Conservation (phyloP, 2,329 filamentous ascomycete genomes). For the Fusarium buxicola region DNA sequence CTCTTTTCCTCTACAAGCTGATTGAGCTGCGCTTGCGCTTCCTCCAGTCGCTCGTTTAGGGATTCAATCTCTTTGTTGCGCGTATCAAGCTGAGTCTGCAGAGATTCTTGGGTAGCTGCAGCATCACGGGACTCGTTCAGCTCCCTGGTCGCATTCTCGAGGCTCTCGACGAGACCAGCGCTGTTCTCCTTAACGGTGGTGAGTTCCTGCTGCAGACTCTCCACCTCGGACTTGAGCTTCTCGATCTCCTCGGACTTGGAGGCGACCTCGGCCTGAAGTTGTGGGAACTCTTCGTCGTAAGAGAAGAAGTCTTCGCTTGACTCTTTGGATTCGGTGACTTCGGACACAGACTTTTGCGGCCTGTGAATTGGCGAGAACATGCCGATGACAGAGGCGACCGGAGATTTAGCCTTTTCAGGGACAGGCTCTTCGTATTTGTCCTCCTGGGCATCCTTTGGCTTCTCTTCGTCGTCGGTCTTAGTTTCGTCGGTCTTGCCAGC, state of each 20-base stretch:
- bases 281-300: constrained; percentile 87
- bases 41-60: constrained; percentile 61
- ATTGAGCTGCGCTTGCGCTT: constrained; percentile 58
- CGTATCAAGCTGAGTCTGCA: constrained; percentile 63
- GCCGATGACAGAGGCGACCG: constrained; percentile 60
- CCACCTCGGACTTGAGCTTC: constrained; percentile 75
- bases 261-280: constrained; percentile 79
- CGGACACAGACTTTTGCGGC: constrained; percentile 45
- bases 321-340: constrained; percentile 45
- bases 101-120: constrained; percentile 54
- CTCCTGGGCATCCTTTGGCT: constrained; percentile 44
- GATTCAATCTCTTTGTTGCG: constrained; percentile 61
- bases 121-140: constrained; percentile 62
- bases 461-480: constrained; percentile 49
- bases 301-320: constrained; percentile 85
- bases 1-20: constrained; percentile 55
- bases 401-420: constrained; percentile 56
- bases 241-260: constrained; percentile 78
- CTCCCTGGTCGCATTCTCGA: constrained; percentile 76
- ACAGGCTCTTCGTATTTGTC: constrained; percentile 44
- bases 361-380: constrained; percentile 63
- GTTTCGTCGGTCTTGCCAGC: constrained; percentile 46
- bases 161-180: constrained; percentile 71
- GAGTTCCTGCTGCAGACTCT: constrained; percentile 76
- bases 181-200: constrained; percentile 77